These are phyloP conservation scores for Ilex paraguariensis DNA, from an alignment of 305 asterid genomes.

Conservation along the genomic window DNA sequence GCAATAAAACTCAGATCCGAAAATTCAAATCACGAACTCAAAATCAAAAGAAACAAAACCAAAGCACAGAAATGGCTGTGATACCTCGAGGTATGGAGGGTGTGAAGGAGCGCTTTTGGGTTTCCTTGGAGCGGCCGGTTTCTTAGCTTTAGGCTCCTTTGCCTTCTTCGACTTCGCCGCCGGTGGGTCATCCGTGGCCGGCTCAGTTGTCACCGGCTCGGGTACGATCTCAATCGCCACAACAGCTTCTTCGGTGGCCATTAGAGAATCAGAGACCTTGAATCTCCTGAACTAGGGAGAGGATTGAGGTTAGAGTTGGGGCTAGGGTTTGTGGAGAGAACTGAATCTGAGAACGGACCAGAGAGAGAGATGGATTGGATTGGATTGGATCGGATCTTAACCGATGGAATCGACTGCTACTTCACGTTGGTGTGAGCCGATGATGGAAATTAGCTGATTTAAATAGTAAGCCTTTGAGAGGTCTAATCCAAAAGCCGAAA, in stretches of 20 bases:
- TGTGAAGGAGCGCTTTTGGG: conserved; percentile 43
- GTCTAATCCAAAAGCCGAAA: conserved; percentile 25
- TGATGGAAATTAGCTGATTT: conserved; percentile 37
- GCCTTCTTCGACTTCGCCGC: conserved; percentile 33
- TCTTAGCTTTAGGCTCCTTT: conserved; percentile 50
- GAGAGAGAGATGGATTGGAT: neutral
- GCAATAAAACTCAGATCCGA: conserved; percentile 17
- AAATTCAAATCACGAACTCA: neutral
- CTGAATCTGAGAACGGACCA: conserved; percentile 2
- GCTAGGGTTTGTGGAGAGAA: conserved; percentile 3
- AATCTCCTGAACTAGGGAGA: neutral
- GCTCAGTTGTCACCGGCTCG: conserved; percentile 23
- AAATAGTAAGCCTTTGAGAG: conserved; percentile 39
- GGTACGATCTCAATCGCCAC: conserved; percentile 19
- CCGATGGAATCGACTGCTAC: too few relatives aligned
- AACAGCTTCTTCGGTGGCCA: conserved; percentile 56
- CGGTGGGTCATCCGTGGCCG: conserved; percentile 32
- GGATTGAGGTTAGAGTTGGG: conserved; percentile 28
- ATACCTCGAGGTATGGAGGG: conserved; percentile 89
- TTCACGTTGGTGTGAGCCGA: conserved; percentile 20
- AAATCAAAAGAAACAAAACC: neutral
- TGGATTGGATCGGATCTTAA: neutral
- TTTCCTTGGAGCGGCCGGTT: conserved; percentile 45
- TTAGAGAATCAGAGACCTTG: neutral
- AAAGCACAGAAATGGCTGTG: neutral